These are phyloP conservation scores for Termitomyces heimii DNA, from an alignment of 768 basidiomycete genomes.

Conservation along the genomic window DNA sequence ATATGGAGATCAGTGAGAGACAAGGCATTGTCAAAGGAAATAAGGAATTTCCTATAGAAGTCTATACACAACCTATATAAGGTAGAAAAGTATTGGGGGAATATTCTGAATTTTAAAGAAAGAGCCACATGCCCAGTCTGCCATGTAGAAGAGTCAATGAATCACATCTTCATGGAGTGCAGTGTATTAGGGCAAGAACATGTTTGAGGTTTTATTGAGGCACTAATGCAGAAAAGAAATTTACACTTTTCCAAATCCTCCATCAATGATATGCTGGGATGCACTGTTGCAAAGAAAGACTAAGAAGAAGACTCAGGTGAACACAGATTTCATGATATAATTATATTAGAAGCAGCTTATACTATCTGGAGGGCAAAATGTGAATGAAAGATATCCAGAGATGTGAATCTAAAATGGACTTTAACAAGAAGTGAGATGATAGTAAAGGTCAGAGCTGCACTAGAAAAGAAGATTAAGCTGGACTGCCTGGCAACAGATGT, in stretches of 20 bases:
- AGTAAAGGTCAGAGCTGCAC: background rate
- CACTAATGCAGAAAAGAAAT: too few relatives aligned
- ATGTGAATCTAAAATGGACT: background rate
- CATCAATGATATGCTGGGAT: background rate
- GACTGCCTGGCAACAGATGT: background rate
- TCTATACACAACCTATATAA: background rate
- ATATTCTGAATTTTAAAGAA: background rate
- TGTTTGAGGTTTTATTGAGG: too few relatives aligned
- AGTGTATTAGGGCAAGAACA: too few relatives aligned
- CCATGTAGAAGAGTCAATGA: background rate
- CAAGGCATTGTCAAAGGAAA: background rate
- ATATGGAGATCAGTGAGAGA: too few relatives aligned
- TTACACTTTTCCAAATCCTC: too few relatives aligned
- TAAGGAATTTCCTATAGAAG: background rate
- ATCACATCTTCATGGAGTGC: background rate
- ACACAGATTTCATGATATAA: constrained; percentile 13
- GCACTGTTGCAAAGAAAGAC: background rate
- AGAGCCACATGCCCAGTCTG: too few relatives aligned
- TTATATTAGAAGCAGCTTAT: constrained; percentile 22
- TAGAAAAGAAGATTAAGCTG: background rate
- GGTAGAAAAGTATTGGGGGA: background rate
- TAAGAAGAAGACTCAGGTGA: background rate
- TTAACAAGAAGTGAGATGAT: background rate
- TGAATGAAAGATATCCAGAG: constrained; percentile 16
- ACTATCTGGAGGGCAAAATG: constrained; percentile 23